These are phyloP conservation scores for Aspergillus uvarum DNA, from an alignment of 2,329 filamentous ascomycete genomes.

Conservation along the genomic window DNA sequence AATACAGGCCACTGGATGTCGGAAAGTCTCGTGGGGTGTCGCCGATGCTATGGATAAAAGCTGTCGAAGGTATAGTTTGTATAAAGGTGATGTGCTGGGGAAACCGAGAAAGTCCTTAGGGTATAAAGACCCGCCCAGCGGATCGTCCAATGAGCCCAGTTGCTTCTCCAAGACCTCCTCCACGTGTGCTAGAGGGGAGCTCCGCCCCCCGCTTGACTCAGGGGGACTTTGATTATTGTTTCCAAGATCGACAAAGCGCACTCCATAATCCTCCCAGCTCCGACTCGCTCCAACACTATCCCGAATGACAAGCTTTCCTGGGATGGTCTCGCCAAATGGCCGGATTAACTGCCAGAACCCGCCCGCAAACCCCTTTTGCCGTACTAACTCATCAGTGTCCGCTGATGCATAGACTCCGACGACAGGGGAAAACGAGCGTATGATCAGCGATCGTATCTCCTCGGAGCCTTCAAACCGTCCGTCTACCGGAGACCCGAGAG, in stretches of 20 bases:
- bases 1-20: conserved; percentile 89
- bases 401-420: conserved; percentile 82
- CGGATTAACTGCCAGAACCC: conserved; percentile 83
- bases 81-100: conserved; percentile 69
- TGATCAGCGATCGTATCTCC: conserved; percentile 64
- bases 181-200: conserved; percentile 55
- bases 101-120: conserved; percentile 32
- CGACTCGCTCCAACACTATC: conserved; percentile 85
- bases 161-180: conserved; percentile 80
- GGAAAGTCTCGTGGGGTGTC: conserved; percentile 85
- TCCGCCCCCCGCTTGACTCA: conserved; percentile 40
- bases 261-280: conserved; percentile 83
- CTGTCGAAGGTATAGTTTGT: conserved; percentile 78
- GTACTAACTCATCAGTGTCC: conserved; percentile 78
- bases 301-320: conserved; percentile 83
- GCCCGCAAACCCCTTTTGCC: conserved; percentile 77
- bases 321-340: conserved; percentile 84
- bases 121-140: conserved; percentile 27
- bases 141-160: conserved; percentile 70
- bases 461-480: conserved; percentile 55
- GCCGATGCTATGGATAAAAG: conserved; percentile 77
- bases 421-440: conserved; percentile 84
- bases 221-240: conserved; percentile 40
- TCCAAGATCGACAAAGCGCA: conserved; percentile 75
- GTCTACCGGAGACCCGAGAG: conserved; percentile 49